Percentiles rank a stretch among this genome's conserved stretches.
Evolutionary conservation across 2,329 filamentous ascomycete species (phyloP).

Genomic region (Fusarium burgessii): DNA sequence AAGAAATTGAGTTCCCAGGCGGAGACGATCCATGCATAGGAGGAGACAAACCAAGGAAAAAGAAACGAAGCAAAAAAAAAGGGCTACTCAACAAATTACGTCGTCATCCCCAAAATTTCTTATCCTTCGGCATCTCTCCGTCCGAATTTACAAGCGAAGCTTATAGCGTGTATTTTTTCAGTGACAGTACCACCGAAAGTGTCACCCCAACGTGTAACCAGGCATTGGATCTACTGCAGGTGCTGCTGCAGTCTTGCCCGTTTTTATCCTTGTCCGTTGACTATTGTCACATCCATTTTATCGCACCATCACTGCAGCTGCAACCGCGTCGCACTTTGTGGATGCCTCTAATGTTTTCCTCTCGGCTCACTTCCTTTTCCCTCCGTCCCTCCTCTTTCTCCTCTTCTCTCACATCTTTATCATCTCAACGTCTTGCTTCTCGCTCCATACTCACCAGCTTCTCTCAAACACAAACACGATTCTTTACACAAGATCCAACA

Average conservation of each 20-base stretch:
- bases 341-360: slow-evolving; percentile 43
- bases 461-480: slow-evolving; percentile 22
- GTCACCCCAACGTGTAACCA: slow-evolving; percentile 16
- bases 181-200: not conserved
- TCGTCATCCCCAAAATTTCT: slow-evolving; percentile 11
- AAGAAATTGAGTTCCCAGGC: slow-evolving; percentile 8
- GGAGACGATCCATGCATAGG: not conserved
- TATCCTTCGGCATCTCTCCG: slow-evolving; percentile 31
- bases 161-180: not conserved
- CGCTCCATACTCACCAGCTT: slow-evolving; percentile 3
- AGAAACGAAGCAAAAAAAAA: not conserved
- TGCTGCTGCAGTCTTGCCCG: slow-evolving; percentile 8
- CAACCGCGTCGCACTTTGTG: slow-evolving; percentile 10
- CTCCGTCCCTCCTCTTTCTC: slow-evolving; percentile 14
- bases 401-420: slow-evolving; percentile 20
- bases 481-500: slow-evolving; percentile 15
- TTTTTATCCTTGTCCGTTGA: slow-evolving; percentile 15
- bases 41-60: not conserved
- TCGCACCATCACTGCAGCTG: slow-evolving; percentile 16
- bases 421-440: slow-evolving; percentile 2
- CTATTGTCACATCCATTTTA: slow-evolving; percentile 25
- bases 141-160: slow-evolving; percentile 7
- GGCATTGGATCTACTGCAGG: slow-evolving; percentile 22
- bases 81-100: slow-evolving; percentile 32
- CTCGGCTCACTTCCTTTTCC: slow-evolving; percentile 36